Evolutionary conservation across 768 basidiomycete species (phyloP).

Genomic region (Trametes punicea): DNA sequence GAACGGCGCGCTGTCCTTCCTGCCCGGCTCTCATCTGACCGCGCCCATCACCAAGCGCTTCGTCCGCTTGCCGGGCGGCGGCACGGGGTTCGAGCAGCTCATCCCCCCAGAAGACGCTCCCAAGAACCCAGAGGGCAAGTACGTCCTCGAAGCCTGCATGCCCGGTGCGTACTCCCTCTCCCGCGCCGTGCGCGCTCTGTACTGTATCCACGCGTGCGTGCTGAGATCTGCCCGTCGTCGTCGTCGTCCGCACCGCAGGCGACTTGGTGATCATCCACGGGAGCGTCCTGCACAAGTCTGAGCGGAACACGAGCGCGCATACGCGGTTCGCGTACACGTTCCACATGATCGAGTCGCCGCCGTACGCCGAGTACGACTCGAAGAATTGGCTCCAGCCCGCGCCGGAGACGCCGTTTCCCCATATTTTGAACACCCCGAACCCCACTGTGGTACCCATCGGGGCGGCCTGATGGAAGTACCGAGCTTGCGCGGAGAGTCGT

Average conservation of each 20-base stretch:
- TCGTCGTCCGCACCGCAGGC: constrained; percentile 41
- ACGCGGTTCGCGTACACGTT: constrained; percentile 95
- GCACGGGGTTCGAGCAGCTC: constrained; percentile 81
- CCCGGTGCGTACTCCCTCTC: constrained; percentile 55
- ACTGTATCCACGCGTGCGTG: no score
- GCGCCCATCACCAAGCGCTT: constrained; percentile 80
- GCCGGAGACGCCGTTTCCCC: constrained; percentile 73
- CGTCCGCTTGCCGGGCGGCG: constrained; percentile 68
- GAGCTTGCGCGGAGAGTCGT: neutral
- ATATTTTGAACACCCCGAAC: constrained; percentile 41
- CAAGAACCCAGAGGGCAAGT: constrained; percentile 41
- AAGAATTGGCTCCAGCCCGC: constrained; percentile 98
- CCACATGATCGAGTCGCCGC: constrained; percentile 84
- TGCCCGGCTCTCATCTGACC: constrained; percentile 85
- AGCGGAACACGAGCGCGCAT: constrained; percentile 73
- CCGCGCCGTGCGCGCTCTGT: no score
- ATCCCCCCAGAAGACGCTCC: constrained; percentile 33
- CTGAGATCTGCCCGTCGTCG: no score
- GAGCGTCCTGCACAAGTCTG: constrained; percentile 86
- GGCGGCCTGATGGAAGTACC: constrained; percentile 7
- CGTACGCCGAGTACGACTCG: constrained; percentile 70
- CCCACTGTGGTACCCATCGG: constrained; percentile 18
- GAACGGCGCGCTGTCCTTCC: constrained; percentile 86
- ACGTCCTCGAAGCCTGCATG: constrained; percentile 66
- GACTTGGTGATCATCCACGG: constrained; percentile 95